These are phyloP conservation scores for Coleophoma eucalyptorum DNA, from an alignment of 2,329 filamentous ascomycete genomes.

Conservation along the genomic window DNA sequence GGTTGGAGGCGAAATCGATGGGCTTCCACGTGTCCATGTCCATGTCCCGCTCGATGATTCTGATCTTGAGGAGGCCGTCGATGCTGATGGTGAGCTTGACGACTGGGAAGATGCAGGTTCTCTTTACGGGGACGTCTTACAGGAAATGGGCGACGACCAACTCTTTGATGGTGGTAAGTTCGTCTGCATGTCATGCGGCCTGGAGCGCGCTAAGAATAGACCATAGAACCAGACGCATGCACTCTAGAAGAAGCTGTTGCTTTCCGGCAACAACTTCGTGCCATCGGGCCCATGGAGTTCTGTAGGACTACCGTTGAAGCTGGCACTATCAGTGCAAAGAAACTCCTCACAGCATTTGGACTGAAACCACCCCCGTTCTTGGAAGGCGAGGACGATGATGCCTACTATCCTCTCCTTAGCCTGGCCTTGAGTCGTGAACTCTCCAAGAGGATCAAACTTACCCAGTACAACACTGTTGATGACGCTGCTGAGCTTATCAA, in stretches of 20 bases:
- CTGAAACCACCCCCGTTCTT: slow-evolving; percentile 72
- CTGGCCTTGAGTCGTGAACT: slow-evolving; percentile 78
- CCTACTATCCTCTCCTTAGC: slow-evolving; percentile 71
- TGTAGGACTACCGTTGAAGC: slow-evolving; percentile 67
- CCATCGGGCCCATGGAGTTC: slow-evolving; percentile 75
- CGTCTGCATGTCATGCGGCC: slow-evolving; percentile 6
- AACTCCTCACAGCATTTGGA: slow-evolving; percentile 82
- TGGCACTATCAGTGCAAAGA: slow-evolving; percentile 71
- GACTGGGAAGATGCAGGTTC: slow-evolving; percentile 36
- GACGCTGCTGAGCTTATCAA: slow-evolving; percentile 79
- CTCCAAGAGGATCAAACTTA: slow-evolving; percentile 74
- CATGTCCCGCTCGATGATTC: slow-evolving; percentile 10
- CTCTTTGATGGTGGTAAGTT: slow-evolving; percentile 36
- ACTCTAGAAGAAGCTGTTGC: slow-evolving; percentile 64
- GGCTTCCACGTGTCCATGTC: slow-evolving; percentile 9
- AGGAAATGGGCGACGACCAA: slow-evolving; percentile 42
- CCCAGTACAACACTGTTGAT: slow-evolving; percentile 78
- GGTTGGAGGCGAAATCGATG: slow-evolving; percentile 2
- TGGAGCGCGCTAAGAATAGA: slow-evolving; percentile 17
- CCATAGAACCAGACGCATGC: slow-evolving; percentile 35
- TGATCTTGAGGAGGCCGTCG: slow-evolving; percentile 7
- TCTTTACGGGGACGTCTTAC: slow-evolving; percentile 41
- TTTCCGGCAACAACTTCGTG: slow-evolving; percentile 68
- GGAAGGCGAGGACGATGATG: slow-evolving; percentile 67
- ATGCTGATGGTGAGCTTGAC: slow-evolving; percentile 11